These are phyloP conservation scores for Xylaria castorea DNA, from an alignment of 495 filamentous ascomycete genomes.

Conservation along the genomic window DNA sequence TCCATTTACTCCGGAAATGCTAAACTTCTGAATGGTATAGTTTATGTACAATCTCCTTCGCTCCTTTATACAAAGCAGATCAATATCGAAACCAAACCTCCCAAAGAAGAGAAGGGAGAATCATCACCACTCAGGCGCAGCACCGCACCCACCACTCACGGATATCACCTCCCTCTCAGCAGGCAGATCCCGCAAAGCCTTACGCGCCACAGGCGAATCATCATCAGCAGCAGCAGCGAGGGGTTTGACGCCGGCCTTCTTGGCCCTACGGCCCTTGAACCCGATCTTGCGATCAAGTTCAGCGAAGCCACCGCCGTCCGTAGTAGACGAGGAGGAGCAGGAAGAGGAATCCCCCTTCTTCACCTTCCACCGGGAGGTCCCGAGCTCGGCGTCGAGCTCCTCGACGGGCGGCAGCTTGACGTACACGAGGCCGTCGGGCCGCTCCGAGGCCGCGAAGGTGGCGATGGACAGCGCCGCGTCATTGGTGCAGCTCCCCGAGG, in stretches of 20 bases:
- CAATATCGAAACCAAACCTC: neutral
- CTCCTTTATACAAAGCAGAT: neutral
- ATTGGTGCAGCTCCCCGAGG: constrained; percentile 76
- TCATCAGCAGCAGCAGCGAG: constrained; percentile 46
- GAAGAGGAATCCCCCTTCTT: constrained; percentile 69
- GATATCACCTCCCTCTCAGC: constrained; percentile 43
- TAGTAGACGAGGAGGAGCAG: constrained; percentile 42
- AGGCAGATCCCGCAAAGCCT: neutral
- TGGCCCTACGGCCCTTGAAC: constrained; percentile 48
- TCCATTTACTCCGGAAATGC: neutral
- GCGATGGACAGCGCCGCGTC: constrained; percentile 82
- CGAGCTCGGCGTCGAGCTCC: constrained; percentile 83
- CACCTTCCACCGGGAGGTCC: constrained; percentile 85
- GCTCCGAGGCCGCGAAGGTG: constrained; percentile 81
- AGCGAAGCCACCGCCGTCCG: constrained; percentile 50
- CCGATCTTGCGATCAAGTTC: constrained; percentile 71
- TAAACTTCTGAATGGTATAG: neutral
- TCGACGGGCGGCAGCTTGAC: constrained; percentile 83
- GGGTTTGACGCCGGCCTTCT: constrained; percentile 51
- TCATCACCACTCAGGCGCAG: constrained; percentile 73
- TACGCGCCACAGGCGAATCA: neutral
- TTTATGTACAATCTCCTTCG: neutral
- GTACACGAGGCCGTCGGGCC: constrained; percentile 83
- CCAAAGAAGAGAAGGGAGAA: neutral
- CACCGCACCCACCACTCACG: constrained; percentile 55